phyloP scores from a whole-genome alignment of 768 basidiomycete genomes.

The Dioszegia aurantiaca region DNA sequence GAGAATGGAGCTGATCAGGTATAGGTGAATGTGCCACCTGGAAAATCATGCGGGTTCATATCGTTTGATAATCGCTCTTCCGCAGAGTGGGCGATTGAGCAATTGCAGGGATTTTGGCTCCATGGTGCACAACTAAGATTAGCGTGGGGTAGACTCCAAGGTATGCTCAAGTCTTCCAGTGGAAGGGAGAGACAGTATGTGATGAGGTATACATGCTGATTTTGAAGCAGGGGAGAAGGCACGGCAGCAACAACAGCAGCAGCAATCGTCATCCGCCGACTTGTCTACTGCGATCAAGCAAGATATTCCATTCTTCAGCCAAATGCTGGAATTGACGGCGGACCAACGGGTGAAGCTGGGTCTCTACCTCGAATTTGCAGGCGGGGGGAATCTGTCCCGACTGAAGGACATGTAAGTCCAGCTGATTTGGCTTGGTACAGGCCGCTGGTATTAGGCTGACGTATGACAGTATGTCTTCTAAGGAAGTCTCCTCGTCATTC shows the following conservation, averaged over 20 bases:
- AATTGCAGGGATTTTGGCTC: constrained; percentile 16
- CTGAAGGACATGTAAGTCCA: constrained; percentile 9
- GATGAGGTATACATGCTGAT: constrained; percentile 2
- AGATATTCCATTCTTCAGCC: constrained; percentile 10
- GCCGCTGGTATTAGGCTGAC: background rate
- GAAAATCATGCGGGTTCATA: constrained; percentile 14
- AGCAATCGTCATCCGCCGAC: background rate
- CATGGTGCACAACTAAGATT: constrained; percentile 11
- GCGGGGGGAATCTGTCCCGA: constrained; percentile 1
- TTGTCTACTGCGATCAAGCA: background rate
- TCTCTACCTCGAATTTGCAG: constrained; percentile 9
- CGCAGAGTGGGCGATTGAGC: constrained; percentile 17
- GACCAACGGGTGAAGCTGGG: constrained; percentile 9
- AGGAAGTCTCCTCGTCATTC: background rate
- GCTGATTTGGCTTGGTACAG: background rate
- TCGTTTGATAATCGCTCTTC: constrained; percentile 14
- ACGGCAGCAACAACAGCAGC: constrained; percentile 3
- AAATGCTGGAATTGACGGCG: constrained; percentile 6
- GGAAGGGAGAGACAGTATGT: no score
- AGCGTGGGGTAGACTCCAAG: constrained; percentile 13
- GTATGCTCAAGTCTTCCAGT: no score
- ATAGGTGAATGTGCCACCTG: constrained; percentile 13
- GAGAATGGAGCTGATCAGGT: no score
- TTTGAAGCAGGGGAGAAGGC: constrained; percentile 10
- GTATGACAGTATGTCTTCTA: background rate